Evolutionary conservation across 345 rosid species (phyloP).

Genomic region (Acer negundo): DNA sequence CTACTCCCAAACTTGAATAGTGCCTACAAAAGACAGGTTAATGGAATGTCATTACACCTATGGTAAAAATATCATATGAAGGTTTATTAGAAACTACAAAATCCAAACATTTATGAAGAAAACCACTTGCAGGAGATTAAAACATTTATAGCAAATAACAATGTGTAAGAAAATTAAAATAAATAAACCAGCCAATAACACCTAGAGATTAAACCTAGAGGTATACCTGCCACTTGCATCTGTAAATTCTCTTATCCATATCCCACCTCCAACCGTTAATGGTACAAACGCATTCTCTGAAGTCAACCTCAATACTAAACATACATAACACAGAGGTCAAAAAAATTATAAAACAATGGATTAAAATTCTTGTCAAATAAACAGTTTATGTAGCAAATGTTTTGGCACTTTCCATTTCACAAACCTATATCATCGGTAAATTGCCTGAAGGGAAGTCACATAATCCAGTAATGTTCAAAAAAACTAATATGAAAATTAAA

Average conservation of each 20-base stretch:
- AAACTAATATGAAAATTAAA: conserved; percentile 83
- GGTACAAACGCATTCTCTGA: conserved; percentile 98
- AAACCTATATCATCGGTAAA: conserved; percentile 95
- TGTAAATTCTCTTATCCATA: conserved; percentile 92
- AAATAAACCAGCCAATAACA: background rate
- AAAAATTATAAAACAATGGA: conserved; percentile 8
- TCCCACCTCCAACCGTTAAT: conserved; percentile 96
- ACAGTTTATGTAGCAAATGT: background rate
- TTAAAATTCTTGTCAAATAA: background rate
- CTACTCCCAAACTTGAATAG: conserved; percentile 97
- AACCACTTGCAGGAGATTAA: background rate
- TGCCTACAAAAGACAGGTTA: conserved; percentile 41
- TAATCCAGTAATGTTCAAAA: conserved; percentile 86
- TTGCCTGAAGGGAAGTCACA: conserved; percentile 94
- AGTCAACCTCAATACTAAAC: conserved; percentile 81
- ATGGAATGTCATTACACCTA: background rate
- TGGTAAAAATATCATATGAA: background rate
- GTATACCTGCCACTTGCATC: conserved; percentile 93
- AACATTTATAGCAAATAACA: background rate
- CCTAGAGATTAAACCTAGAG: background rate
- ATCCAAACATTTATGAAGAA: background rate
- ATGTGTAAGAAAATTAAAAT: background rate
- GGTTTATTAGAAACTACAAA: background rate
- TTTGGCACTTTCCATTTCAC: conserved; percentile 3
- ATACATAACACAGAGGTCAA: conserved; percentile 17